A percentile compares a stretch with the other conserved stretches of the same genome.
phyloP scores from a whole-genome alignment of 2,329 filamentous ascomycete genomes.

The Cordyceps tenuipes region DNA sequence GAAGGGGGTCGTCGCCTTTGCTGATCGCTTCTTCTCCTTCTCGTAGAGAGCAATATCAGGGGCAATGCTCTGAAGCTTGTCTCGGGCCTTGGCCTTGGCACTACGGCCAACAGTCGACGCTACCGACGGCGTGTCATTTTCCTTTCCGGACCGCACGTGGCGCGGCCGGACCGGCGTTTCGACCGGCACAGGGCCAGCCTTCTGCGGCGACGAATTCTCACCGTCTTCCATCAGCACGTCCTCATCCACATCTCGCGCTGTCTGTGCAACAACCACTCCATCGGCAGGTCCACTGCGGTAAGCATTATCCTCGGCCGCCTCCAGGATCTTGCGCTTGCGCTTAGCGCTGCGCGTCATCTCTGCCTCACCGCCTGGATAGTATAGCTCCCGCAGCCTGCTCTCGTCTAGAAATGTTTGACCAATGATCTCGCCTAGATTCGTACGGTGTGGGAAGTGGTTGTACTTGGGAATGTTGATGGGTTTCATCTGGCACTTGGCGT shows the following conservation, averaged over 20 bases:
- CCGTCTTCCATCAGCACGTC: constrained; percentile 36
- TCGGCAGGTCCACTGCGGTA: constrained; percentile 38
- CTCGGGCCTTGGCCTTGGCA: constrained; percentile 78
- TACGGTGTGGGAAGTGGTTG: constrained; percentile 76
- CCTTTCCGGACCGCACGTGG: constrained; percentile 56
- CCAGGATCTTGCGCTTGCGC: constrained; percentile 41
- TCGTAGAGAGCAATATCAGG: constrained; percentile 85
- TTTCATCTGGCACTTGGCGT: constrained; percentile 75
- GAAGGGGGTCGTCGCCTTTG: constrained; percentile 44
- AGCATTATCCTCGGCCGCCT: constrained; percentile 43
- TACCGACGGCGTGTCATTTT: constrained; percentile 71
- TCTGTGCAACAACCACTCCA: constrained; percentile 36
- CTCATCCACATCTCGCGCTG: constrained; percentile 28
- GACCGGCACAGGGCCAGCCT: constrained; percentile 15
- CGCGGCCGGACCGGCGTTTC: constrained; percentile 34
- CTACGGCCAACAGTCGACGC: constrained; percentile 66
- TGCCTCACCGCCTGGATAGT: constrained; percentile 55
- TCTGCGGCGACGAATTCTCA: constrained; percentile 20
- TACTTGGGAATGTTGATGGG: constrained; percentile 67
- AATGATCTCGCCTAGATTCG: constrained; percentile 87
- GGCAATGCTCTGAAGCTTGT: constrained; percentile 66
- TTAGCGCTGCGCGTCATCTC: constrained; percentile 33
- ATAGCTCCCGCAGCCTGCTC: constrained; percentile 51
- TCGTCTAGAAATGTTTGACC: constrained; percentile 78
- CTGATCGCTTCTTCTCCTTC: constrained; percentile 76